Percentiles rank a stretch among this genome's conserved stretches.
Evolutionary conservation across 2,329 filamentous ascomycete species (phyloP).

Genomic region (Ophiocordyceps camponoti-saundersi): DNA sequence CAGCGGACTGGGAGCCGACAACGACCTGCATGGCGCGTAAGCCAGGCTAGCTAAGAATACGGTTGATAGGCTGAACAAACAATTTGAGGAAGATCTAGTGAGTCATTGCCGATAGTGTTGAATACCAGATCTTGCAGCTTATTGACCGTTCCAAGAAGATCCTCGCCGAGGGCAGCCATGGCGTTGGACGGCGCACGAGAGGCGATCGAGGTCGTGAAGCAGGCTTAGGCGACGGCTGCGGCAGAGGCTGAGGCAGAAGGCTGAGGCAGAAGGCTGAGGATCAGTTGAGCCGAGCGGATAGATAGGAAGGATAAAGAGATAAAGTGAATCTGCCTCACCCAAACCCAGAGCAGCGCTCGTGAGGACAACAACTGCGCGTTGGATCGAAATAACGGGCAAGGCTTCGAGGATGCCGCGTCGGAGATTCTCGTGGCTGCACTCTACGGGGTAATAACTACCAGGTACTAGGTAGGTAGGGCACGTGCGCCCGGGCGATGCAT

Average conservation of each 20-base stretch:
- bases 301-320: not conserved
- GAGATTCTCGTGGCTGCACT: not conserved
- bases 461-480: not conserved
- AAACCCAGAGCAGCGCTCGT: not conserved
- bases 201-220: not conserved
- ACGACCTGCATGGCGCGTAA: slow-evolving; percentile 51
- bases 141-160: slow-evolving; percentile 89
- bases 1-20: slow-evolving; percentile 93
- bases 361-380: not conserved
- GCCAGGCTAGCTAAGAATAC: slow-evolving; percentile 1
- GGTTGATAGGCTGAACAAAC: slow-evolving; percentile 34
- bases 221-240: not conserved
- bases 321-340: not conserved
- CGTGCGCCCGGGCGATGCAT: not conserved
- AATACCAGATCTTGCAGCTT: slow-evolving; percentile 97
- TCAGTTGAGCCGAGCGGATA: not conserved
- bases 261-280: not conserved
- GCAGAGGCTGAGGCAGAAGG: not conserved
- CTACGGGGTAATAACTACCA: not conserved
- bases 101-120: slow-evolving; percentile 99
- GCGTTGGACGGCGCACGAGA: slow-evolving; percentile 7
- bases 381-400: not conserved
- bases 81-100: slow-evolving; percentile 92
- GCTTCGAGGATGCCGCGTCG: not conserved
- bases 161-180: slow-evolving; percentile 93